phyloP scores from a whole-genome alignment of 2,329 filamentous ascomycete genomes.

The Ophiostoma perfectum region DNA sequence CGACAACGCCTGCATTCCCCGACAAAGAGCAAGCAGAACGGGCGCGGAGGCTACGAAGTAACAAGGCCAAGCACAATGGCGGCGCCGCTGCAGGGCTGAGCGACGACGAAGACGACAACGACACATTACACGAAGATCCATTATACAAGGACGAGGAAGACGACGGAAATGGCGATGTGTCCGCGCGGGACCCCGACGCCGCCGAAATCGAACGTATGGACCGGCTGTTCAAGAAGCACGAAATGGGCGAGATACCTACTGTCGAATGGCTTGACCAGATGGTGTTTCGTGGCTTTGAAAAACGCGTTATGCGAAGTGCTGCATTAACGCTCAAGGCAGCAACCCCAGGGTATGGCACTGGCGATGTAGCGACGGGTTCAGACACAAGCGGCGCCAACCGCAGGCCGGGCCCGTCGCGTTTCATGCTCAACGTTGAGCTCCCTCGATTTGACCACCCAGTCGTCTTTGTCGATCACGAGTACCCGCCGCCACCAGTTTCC shows the following conservation, averaged over 20 bases:
- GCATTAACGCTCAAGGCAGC: constrained; percentile 55
- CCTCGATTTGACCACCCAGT: constrained; percentile 93
- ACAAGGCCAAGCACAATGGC: constrained; percentile 35
- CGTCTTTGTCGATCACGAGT: constrained; percentile 91
- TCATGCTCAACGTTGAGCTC: constrained; percentile 83
- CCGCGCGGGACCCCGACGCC: constrained; percentile 58
- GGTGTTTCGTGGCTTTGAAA: constrained; percentile 86
- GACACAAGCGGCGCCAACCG: constrained; percentile 35
- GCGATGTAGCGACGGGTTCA: constrained; percentile 29
- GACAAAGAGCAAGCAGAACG: constrained; percentile 46
- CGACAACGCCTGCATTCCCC: constrained; percentile 68
- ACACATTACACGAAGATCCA: constrained; percentile 28
- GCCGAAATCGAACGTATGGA: constrained; percentile 87
- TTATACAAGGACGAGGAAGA: constrained; percentile 36
- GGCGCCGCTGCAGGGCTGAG: constrained; percentile 37
- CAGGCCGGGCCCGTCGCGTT: constrained; percentile 49
- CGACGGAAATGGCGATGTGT: constrained; percentile 41
- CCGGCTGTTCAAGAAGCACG: constrained; percentile 89
- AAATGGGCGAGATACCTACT: constrained; percentile 90
- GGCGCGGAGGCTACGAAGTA: constrained; percentile 36
- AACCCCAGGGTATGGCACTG: constrained; percentile 40
- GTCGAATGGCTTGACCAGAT: constrained; percentile 95
- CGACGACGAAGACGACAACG: constrained; percentile 34
- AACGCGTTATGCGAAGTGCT: constrained; percentile 54
- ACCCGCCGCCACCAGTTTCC: constrained; percentile 77